Conservation (phyloP, 305 asterid genomes). For the Fraxinus angustifolia region DNA sequence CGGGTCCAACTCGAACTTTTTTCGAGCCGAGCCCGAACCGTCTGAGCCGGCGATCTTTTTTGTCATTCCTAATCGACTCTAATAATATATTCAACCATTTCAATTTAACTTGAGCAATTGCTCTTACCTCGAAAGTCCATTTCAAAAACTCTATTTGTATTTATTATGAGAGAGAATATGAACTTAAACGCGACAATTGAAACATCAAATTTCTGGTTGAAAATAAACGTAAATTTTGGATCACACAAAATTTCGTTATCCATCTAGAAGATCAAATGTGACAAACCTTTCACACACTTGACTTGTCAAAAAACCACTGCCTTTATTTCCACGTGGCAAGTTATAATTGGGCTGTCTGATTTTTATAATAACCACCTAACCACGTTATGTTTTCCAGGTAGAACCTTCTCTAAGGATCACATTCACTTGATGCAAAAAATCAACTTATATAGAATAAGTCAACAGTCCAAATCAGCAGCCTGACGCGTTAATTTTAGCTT, state of each 20-base stretch:
- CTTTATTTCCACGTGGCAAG: neutral
- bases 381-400: neutral
- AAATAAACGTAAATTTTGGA: too few relatives aligned
- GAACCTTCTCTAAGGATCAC: constrained; percentile 16
- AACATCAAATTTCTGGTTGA: too few relatives aligned
- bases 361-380: neutral
- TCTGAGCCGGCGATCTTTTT: too few relatives aligned
- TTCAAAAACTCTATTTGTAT: neutral
- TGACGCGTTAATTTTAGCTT: constrained; percentile 8
- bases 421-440: neutral
- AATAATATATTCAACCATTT: too few relatives aligned
- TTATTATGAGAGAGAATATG: neutral
- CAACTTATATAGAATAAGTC: neutral
- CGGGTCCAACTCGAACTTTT: too few relatives aligned
- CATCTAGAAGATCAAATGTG: neutral
- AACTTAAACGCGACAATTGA: neutral
- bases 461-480: neutral
- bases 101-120: neutral
- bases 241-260: neutral
- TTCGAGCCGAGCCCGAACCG: too few relatives aligned
- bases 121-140: neutral
- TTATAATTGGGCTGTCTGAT: neutral
- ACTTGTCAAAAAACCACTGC: too few relatives aligned
- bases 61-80: too few relatives aligned
- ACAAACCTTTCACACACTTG: neutral